phyloP scores from a whole-genome alignment of 208 protist species.

The Entamoeba histolytica region DNA sequence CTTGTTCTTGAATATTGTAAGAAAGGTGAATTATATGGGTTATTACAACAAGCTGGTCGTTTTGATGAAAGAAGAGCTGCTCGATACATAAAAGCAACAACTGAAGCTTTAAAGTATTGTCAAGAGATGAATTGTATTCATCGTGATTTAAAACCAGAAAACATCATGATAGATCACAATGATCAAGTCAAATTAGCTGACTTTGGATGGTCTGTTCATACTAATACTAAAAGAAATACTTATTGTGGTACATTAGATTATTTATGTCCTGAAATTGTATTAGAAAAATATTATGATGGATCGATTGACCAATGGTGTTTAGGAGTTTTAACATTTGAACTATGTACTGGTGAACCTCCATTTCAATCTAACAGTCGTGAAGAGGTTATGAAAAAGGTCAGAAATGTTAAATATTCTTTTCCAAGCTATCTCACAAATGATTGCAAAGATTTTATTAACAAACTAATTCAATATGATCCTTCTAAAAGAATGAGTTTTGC shows the following conservation, averaged over 20 bases:
- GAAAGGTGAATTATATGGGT: neutral
- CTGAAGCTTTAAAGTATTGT: neutral
- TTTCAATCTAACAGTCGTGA: no score
- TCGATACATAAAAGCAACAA: neutral
- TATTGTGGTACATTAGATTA: constrained; percentile 31
- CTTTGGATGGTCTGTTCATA: constrained; percentile 25
- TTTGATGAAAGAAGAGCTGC: neutral
- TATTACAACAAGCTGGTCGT: neutral
- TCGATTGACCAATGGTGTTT: no score
- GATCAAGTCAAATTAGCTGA: constrained; percentile 31
- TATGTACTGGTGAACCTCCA: no score
- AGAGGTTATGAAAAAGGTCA: no score
- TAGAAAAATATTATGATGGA: neutral
- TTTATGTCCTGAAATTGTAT: constrained; percentile 28
- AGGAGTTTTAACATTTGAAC: neutral
- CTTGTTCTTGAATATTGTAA: neutral
- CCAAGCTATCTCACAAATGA: neutral
- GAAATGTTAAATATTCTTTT: no score
- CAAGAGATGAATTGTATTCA: constrained; percentile 13
- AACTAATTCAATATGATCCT: no score
- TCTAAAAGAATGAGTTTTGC: no score
- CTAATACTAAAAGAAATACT: constrained; percentile 1
- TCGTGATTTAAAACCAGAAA: constrained; percentile 33
- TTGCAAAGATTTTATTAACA: neutral
- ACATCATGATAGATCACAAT: constrained; percentile 21